A percentile compares a stretch with the other conserved stretches of the same genome.
These are phyloP conservation scores for Fusarium albidum DNA, from an alignment of 2,329 filamentous ascomycete genomes.

Conservation along the genomic window DNA sequence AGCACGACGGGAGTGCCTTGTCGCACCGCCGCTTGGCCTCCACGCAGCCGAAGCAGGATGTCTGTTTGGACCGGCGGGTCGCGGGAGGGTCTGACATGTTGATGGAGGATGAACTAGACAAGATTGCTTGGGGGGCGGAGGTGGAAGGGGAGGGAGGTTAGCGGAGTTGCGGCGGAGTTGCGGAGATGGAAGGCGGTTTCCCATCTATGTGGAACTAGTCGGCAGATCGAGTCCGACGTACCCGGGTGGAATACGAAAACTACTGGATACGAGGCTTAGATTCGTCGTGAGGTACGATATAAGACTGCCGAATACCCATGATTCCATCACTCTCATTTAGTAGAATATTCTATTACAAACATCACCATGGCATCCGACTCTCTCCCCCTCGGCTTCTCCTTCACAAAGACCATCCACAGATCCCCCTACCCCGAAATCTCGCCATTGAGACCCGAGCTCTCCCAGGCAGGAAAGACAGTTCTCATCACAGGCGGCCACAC, in stretches of 20 bases:
- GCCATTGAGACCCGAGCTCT: slow-evolving; percentile 1
- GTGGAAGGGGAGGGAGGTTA: background rate
- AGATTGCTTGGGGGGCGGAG: no score
- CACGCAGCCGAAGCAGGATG: background rate
- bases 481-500: slow-evolving; percentile 1
- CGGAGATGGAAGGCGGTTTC: background rate
- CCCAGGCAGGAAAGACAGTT: background rate
- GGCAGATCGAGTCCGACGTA: background rate
- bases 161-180: background rate
- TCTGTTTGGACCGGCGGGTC: background rate
- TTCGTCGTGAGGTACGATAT: no score
- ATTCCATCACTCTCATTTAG: background rate
- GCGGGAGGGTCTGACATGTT: background rate
- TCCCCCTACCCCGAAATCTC: slow-evolving; percentile 3
- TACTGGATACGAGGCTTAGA: no score
- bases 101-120: background rate
- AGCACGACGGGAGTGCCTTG: background rate
- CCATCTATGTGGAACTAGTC: background rate
- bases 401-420: background rate
- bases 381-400: background rate
- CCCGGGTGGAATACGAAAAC: no score
- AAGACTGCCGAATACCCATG: no score
- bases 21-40: background rate
- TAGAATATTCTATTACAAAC: background rate
- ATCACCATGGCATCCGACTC: background rate